phyloP scores from a whole-genome alignment of 2,329 filamentous ascomycete genomes.

The Teratosphaeriaceae sp. region DNA sequence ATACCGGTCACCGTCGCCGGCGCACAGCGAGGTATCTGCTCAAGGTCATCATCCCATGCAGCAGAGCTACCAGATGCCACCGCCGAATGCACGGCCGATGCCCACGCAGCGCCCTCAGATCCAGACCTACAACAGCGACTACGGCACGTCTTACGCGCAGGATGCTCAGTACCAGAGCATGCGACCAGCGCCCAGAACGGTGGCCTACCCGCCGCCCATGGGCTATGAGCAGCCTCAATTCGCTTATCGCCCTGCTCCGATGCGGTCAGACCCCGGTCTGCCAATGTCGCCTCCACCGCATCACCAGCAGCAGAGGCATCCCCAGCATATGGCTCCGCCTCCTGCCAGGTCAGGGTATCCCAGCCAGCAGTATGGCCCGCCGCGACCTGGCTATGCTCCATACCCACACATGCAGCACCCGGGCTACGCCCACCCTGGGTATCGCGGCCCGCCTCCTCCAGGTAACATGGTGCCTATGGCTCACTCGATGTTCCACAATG shows the following conservation, averaged over 20 bases:
- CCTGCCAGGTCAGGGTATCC: conserved; percentile 10
- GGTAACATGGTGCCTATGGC: conserved; percentile 21
- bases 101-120: conserved; percentile 22
- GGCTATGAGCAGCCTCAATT: conserved; percentile 22
- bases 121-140: conserved; percentile 26
- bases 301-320: conserved; percentile 10
- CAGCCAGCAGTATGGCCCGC: conserved; percentile 16
- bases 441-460: conserved; percentile 19
- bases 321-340: conserved; percentile 11
- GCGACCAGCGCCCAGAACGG: conserved; percentile 20
- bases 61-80: background rate
- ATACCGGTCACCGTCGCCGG: conserved; percentile 38
- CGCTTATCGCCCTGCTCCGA: conserved; percentile 19
- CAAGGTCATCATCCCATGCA: conserved; percentile 23
- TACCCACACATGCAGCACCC: conserved; percentile 16
- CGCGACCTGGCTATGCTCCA: conserved; percentile 15
- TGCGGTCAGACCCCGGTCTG: conserved; percentile 15
- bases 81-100: background rate
- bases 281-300: conserved; percentile 14
- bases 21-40: conserved; percentile 35
- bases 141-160: conserved; percentile 17
- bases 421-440: conserved; percentile 9
- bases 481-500: conserved; percentile 29
- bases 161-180: conserved; percentile 19
- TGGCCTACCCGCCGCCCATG: conserved; percentile 18